Evolutionary conservation across 768 basidiomycete species (phyloP).

Genomic region (Lactifluus hygrophoroides): DNA sequence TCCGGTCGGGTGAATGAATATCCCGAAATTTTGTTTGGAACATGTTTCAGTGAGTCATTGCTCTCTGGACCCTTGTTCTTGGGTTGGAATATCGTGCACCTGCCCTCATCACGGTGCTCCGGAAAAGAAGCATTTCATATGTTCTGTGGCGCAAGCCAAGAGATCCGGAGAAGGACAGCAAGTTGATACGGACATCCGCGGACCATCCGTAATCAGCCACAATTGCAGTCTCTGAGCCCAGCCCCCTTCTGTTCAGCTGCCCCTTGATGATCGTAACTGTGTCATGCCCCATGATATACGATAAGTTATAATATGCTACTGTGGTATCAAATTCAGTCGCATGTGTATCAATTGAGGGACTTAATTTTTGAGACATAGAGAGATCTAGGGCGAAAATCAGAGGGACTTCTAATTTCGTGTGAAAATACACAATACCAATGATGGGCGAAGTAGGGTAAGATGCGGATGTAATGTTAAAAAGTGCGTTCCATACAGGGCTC

Average conservation of each 20-base stretch:
- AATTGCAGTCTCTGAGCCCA: too few relatives aligned
- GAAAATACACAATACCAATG: neutral
- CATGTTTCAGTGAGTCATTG: neutral
- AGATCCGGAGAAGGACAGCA: neutral
- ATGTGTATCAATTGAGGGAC: neutral
- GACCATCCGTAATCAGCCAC: too few relatives aligned
- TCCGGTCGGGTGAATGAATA: neutral
- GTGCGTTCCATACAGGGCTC: neutral
- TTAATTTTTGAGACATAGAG: neutral
- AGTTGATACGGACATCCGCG: too few relatives aligned
- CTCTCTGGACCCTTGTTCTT: too few relatives aligned
- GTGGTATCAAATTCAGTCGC: neutral
- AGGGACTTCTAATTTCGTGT: neutral
- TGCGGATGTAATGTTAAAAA: neutral
- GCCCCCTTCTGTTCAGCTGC: neutral
- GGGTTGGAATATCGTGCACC: neutral
- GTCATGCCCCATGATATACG: neutral
- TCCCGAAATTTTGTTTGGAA: neutral
- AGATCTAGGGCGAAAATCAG: neutral
- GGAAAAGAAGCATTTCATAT: neutral
- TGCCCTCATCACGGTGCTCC: neutral
- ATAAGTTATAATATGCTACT: neutral
- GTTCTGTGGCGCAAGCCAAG: neutral
- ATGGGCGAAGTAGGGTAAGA: neutral
- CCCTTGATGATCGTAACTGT: neutral